Percentiles rank a stretch among this genome's conserved stretches.
These are phyloP conservation scores for Trichoderma virens DNA, from an alignment of 495 filamentous ascomycete genomes.

Conservation along the genomic window DNA sequence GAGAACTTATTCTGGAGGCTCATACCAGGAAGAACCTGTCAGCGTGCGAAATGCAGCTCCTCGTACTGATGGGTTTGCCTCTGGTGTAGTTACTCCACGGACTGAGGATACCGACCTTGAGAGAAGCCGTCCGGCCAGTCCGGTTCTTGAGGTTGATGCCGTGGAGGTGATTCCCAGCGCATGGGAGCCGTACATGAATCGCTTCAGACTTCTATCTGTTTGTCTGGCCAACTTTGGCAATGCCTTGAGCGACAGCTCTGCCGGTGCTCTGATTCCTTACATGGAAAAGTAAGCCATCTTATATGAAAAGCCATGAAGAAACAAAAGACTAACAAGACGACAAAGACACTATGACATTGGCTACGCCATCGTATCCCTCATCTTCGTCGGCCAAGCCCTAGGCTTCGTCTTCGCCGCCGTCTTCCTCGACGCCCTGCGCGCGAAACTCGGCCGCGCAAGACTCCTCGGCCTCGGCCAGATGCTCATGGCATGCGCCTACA, in stretches of 20 bases:
- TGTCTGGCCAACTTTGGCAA: conserved; percentile 48
- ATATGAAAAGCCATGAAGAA: background rate
- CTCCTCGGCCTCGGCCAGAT: conserved; percentile 51
- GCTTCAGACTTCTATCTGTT: conserved; percentile 34
- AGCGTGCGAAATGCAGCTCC: conserved; percentile 13
- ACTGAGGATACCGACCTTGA: conserved; percentile 44
- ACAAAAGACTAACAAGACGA: background rate
- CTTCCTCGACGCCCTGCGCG: conserved; percentile 47
- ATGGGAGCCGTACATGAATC: conserved; percentile 49
- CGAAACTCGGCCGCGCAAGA: conserved; percentile 56
- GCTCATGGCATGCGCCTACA: conserved; percentile 43
- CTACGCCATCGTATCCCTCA: conserved; percentile 66
- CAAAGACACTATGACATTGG: conserved; percentile 55
- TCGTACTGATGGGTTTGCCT: conserved; percentile 16
- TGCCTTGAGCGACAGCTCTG: conserved; percentile 55
- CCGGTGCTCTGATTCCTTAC: conserved; percentile 68
- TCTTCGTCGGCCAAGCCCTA: conserved; percentile 71
- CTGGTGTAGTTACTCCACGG: conserved; percentile 27
- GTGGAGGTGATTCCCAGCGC: conserved; percentile 23
- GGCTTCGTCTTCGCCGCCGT: conserved; percentile 71
- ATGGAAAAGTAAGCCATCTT: conserved; percentile 42
- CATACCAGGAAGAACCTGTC: conserved; percentile 22
- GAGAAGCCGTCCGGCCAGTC: conserved; percentile 40
- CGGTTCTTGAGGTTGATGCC: conserved; percentile 14
- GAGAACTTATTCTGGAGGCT: conserved; percentile 32